These are phyloP conservation scores for Teratosphaeria epicoccoides DNA, from an alignment of 2,329 filamentous ascomycete species.

Conservation along the genomic window DNA sequence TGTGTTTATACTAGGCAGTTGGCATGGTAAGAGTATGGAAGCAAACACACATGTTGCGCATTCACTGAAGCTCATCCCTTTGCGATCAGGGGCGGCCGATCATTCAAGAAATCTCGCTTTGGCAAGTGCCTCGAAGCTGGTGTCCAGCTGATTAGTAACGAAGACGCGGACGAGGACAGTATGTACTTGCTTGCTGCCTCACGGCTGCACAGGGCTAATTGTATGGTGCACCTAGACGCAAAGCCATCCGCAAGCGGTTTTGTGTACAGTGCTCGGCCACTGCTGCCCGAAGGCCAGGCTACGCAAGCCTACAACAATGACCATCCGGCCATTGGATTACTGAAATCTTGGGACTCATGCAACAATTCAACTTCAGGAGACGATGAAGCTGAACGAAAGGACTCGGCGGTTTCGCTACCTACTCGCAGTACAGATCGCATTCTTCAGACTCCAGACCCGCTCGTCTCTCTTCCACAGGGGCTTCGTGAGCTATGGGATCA, in stretches of 20 bases:
- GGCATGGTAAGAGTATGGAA: neutral
- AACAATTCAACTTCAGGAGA: neutral
- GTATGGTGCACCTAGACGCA: neutral
- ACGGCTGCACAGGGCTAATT: neutral
- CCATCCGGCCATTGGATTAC: neutral
- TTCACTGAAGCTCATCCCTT: neutral
- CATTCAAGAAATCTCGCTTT: neutral
- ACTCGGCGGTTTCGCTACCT: neutral
- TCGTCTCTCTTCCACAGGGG: neutral
- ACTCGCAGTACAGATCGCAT: neutral
- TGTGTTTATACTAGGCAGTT: neutral
- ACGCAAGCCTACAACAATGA: neutral
- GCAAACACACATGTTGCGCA: neutral
- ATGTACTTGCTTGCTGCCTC: neutral
- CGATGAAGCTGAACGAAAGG: neutral
- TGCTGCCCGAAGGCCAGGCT: neutral
- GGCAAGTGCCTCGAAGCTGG: neutral
- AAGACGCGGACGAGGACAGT: neutral
- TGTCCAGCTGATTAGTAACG: neutral
- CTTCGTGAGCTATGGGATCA: neutral
- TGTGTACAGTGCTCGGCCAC: neutral
- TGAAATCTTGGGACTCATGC: neutral
- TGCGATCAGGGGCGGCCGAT: neutral
- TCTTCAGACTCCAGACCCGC: neutral
- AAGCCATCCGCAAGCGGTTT: neutral